Percentiles rank a stretch among this genome's conserved stretches.
Conservation (phyloP, 495 filamentous ascomycete genomes). For the Penicillium desertorum region DNA sequence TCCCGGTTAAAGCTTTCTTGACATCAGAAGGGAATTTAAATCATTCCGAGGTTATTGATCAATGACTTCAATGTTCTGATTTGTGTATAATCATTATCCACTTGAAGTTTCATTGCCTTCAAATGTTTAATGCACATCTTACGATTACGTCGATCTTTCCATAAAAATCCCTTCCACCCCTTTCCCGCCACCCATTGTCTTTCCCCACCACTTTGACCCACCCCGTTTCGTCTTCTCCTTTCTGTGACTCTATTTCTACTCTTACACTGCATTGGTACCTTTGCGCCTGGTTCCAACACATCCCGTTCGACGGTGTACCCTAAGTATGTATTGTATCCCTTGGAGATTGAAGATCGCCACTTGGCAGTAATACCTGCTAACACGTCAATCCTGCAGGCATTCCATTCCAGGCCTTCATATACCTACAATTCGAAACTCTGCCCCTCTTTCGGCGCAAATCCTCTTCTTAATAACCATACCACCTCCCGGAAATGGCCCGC, state of each 20-base stretch:
- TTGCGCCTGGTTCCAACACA: not conserved
- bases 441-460: not conserved
- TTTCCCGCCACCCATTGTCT: conserved; percentile 4
- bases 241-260: conserved; percentile 8
- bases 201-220: conserved; percentile 23
- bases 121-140: conserved; percentile 1
- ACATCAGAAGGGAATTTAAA: not conserved
- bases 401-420: not conserved
- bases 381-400: not conserved
- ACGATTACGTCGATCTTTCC: conserved; percentile 6
- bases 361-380: conserved; percentile 1
- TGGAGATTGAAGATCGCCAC: conserved; percentile 1
- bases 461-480: not conserved
- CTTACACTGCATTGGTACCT: conserved; percentile 18
- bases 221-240: conserved; percentile 21
- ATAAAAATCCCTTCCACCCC: conserved; percentile 4
- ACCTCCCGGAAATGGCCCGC: conserved; percentile 48
- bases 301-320: not conserved
- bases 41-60: not conserved
- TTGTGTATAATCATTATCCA: conserved; percentile 1
- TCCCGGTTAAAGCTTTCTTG: conserved; percentile 1
- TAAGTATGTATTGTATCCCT: conserved; percentile 3
- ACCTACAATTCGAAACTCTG: not conserved
- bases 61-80: not conserved
- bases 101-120: not conserved